Conservation (phyloP, 176 grass and related monocot genomes). For the Carex parvula region DNA sequence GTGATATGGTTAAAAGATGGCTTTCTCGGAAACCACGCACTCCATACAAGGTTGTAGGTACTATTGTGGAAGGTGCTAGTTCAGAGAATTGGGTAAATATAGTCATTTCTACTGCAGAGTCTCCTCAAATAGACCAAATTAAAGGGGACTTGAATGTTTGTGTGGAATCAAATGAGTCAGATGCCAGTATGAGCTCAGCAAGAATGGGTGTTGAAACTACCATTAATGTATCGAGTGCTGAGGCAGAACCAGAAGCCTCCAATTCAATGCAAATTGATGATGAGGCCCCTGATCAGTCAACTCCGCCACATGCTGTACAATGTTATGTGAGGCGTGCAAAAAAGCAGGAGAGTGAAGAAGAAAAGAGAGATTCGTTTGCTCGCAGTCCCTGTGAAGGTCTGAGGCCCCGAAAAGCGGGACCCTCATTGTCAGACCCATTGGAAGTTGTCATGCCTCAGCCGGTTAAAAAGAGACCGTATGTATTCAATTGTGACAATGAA, state of each 20-base stretch:
- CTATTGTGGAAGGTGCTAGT: conserved; percentile 20
- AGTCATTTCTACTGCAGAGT: conserved; percentile 31
- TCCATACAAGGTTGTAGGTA: conserved; percentile 63
- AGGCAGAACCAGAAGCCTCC: neutral
- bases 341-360: conserved; percentile 32
- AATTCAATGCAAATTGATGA: conserved; percentile 15
- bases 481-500: conserved; percentile 24
- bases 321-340: conserved; percentile 43
- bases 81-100: conserved; percentile 22
- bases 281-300: neutral
- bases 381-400: conserved; percentile 81
- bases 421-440: neutral
- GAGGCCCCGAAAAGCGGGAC: conserved; percentile 37
- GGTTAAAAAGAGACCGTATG: conserved; percentile 1
- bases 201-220: neutral
- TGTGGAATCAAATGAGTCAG: conserved; percentile 12
- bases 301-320: conserved; percentile 22
- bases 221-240: neutral
- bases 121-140: conserved; percentile 29
- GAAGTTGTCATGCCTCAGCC: neutral
- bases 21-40: conserved; percentile 73
- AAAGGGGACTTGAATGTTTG: conserved; percentile 29
- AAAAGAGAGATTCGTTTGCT: conserved; percentile 39
- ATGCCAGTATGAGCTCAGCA: conserved; percentile 11
- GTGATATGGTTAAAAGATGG: conserved; percentile 75